Base-by-base conservation (phyloP, 345 rosid genomes). In the Eucalyptus erythrocorys region DNA sequence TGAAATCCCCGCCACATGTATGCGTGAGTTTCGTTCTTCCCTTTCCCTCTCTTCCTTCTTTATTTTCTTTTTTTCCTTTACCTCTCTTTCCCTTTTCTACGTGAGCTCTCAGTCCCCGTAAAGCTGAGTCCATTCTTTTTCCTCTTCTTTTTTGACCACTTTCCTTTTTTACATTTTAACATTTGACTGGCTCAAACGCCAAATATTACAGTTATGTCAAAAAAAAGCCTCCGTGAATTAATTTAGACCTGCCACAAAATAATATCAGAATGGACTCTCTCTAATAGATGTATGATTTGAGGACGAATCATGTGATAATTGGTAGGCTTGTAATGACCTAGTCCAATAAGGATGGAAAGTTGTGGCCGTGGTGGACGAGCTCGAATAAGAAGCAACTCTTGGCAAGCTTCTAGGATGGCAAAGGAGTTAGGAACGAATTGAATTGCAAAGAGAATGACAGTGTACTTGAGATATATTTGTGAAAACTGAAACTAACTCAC, bases 391-490 rank as follows among this genome's bases (percentile, higher is more conserved):
- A 24, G 27, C 1, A 0, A 51, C 6, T 55, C 12, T 55, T 55
- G 27, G 0, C 61, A 55, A 55, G 27, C 3, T 55, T 55, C 5
- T 55, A 55, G 3, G 1, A 55, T 55, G 13, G 1, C 30, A 21
- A 55, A 55, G 1, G 1, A 55, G 5, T 5, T 55, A 24, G 30
- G 30, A 55, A 55, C 1, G 3, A 55, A 55, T 24, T 24, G 12
- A 55, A 55, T 21, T 1, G 61, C 61, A 2, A 55, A 55, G 27
- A 55, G 30, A 2, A 24, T 0, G 1, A 4, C 13, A 55, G 3
- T 9, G 61, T 4, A 24, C 30, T 11, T 0, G 0, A 55, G 3
- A 55, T 55, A 22, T 55, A 22, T 55, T 55, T 55, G 13, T 0
- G 3, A 55, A 55, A 55, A 55, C 27, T 55, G 1, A 21, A 55